phyloP scores from a whole-genome alignment of 768 basidiomycete genomes.

The Russula sp. region DNA sequence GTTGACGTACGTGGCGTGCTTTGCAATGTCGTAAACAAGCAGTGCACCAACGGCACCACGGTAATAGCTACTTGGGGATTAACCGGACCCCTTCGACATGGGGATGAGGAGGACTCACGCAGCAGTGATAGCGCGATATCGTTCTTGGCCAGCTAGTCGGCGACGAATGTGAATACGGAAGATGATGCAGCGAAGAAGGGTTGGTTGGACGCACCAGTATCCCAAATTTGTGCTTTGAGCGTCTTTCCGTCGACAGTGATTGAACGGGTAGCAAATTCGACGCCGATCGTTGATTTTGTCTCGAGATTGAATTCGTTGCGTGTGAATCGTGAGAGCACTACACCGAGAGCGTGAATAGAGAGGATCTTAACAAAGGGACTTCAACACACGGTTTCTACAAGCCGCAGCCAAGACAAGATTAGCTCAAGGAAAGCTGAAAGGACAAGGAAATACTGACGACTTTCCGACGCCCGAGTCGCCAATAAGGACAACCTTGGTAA shows the following conservation, averaged over 20 bases:
- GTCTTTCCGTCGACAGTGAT: constrained; percentile 96
- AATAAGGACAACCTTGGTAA: constrained; percentile 85
- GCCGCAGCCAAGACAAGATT: neutral
- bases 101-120: constrained; percentile 51
- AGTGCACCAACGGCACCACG: constrained; percentile 93
- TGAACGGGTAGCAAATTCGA: constrained; percentile 96
- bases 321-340: constrained; percentile 99
- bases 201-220: constrained; percentile 65
- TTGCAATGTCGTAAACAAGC: constrained; percentile 91
- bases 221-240: constrained; percentile 98
- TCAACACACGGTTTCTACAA: constrained; percentile 55
- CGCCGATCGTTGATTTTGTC: constrained; percentile 98
- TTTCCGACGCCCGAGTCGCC: constrained; percentile 99
- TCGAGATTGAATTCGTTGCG: constrained; percentile 99
- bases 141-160: constrained; percentile 85
- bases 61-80: constrained; percentile 64
- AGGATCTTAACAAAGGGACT: neutral
- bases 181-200: neutral
- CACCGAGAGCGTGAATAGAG: constrained; percentile 17
- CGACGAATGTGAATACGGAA: constrained; percentile 6
- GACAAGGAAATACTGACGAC: constrained; percentile 65
- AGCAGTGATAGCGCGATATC: constrained; percentile 96
- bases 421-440: constrained; percentile 3
- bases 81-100: neutral
- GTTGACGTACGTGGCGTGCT: constrained; percentile 90